Base-by-base conservation (phyloP, 2,329 filamentous ascomycete genomes). In the Fusarium liriodendri region DNA sequence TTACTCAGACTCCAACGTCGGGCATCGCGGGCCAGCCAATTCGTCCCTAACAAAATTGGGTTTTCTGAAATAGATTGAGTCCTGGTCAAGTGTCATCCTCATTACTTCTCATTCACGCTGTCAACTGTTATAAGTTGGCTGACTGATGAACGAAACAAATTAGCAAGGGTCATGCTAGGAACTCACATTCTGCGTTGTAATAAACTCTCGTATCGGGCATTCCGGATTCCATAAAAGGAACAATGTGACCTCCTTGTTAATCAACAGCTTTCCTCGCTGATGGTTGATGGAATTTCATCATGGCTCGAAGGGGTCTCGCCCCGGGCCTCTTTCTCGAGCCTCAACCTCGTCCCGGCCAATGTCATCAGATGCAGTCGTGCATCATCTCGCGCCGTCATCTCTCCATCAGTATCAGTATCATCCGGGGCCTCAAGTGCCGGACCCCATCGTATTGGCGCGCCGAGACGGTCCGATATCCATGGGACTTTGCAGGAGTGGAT, bases 391-490 rank as follows among this genome's bases (percentile, higher is more conserved):
- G 37, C 58, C 33, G 55, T 63, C 38, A 40, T 18, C 42, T 57
- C 32, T 52, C 18, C 32, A 58, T 29, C 59, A 67, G 52, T 54
- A 58, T 29, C 59, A 67, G 52, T 55, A 47, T 70, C 64, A 62
- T 66, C 61, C 42, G 61, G 60, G 64, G 71, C 58, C 42, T 50
- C 60, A 63, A 72, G 37, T 63, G 45, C 68, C 64, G 61, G 54
- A 35, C 42, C 35, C 69, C 40, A 59, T 65, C 60, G 54, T 42
- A 29, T 68, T 62, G 58, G 57, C 50, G 60, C 63, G 29, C 47
- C 71, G 55, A 74, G 70, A 75, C 72, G 72, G 72, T 67, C 72
- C 72, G 72, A 74, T 75, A 72, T 69, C 22, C 32, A 60, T 40
- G 37, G 50, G 20, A 33, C 50, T 38, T 52, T 64, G 47, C 52